phyloP scores from a whole-genome alignment of 805 yeast species.

The Candida alai region DNA sequence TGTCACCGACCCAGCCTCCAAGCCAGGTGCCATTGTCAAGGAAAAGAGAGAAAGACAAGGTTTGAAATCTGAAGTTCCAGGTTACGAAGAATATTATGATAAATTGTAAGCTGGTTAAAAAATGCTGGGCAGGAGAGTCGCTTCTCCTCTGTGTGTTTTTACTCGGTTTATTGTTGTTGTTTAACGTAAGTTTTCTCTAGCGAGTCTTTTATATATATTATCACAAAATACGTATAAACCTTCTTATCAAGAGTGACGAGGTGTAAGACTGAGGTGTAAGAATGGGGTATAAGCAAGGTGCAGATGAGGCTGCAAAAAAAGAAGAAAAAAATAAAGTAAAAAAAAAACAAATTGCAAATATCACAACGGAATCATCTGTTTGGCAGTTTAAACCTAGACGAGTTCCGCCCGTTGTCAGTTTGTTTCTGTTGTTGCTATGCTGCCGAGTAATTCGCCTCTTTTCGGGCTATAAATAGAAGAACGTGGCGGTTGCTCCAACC shows the following conservation, averaged over 20 bases:
- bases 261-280: not conserved
- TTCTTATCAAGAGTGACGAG: not conserved
- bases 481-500: too few species aligned
- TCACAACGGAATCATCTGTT: too few species aligned
- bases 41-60: conserved; percentile 90
- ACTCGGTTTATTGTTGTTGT: conserved; percentile 1
- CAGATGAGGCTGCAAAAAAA: not conserved
- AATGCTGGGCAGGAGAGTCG: not conserved
- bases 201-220: too few species aligned
- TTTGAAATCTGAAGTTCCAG: conserved; percentile 96
- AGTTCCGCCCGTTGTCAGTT: too few species aligned
- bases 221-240: too few species aligned
- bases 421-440: too few species aligned
- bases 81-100: conserved; percentile 98
- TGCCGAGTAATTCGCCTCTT: too few species aligned
- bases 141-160: conserved; percentile 1
- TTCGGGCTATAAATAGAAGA: too few species aligned
- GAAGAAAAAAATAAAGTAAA: too few species aligned
- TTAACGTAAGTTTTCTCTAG: too few species aligned
- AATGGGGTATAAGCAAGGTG: not conserved
- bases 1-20: conserved; percentile 79
- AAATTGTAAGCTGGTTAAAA: conserved; percentile 52
- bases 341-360: too few species aligned
- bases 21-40: conserved; percentile 58
- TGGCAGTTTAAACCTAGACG: too few species aligned